A percentile compares a stretch with the other conserved stretches of the same genome.
phyloP scores from a whole-genome alignment of 345 rosid genomes.

The Camelina laxa region DNA sequence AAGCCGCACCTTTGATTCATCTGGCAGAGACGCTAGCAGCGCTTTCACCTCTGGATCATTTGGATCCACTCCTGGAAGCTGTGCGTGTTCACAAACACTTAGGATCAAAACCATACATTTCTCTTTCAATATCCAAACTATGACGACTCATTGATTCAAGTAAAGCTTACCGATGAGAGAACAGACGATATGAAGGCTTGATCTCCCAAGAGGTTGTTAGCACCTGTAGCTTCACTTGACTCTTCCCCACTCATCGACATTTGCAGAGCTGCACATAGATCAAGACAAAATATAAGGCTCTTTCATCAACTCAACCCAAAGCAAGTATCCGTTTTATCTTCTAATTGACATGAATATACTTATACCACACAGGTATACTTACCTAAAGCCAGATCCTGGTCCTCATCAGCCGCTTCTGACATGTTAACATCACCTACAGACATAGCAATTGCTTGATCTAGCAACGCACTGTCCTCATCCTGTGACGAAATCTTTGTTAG shows the following conservation, averaged over 20 bases:
- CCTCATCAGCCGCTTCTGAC: constrained; percentile 64
- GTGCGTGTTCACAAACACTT: constrained; percentile 30
- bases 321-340: background rate
- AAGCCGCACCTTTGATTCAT: constrained; percentile 64
- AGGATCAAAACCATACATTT: constrained; percentile 19
- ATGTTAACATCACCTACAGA: constrained; percentile 66
- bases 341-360: background rate
- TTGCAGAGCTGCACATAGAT: constrained; percentile 63
- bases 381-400: constrained; percentile 75
- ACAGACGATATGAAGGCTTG: constrained; percentile 81
- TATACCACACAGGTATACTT: constrained; percentile 33
- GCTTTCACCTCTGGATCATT: constrained; percentile 76
- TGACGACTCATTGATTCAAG: background rate
- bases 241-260: constrained; percentile 63
- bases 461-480: constrained; percentile 64
- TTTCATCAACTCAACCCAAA: background rate
- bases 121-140: background rate
- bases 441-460: constrained; percentile 70
- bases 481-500: constrained; percentile 19
- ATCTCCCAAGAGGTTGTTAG: constrained; percentile 57
- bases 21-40: constrained; percentile 69
- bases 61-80: constrained; percentile 93
- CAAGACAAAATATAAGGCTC: background rate
- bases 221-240: constrained; percentile 48
- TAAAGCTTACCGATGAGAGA: constrained; percentile 66